phyloP scores from a whole-genome alignment of 2,329 filamentous ascomycete genomes.

The Botrytis porri region DNA sequence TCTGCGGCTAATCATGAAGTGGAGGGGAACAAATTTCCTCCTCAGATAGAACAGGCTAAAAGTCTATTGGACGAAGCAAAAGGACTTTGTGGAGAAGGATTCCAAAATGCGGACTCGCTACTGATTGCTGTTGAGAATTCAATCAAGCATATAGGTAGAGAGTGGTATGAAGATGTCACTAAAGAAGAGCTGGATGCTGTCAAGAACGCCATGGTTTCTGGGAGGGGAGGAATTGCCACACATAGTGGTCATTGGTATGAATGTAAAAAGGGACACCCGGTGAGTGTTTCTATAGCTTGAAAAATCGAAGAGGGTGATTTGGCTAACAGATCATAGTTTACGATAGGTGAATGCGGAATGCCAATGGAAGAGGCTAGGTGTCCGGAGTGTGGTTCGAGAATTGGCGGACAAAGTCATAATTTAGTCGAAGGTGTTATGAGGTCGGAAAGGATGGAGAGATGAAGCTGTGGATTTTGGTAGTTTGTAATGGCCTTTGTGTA shows the following conservation, averaged over 20 bases:
- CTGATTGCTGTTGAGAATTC: slow-evolving; percentile 34
- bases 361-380: slow-evolving; percentile 60
- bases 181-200: slow-evolving; percentile 45
- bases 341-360: slow-evolving; percentile 63
- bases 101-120: slow-evolving; percentile 36
- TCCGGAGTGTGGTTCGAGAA: slow-evolving; percentile 55
- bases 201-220: slow-evolving; percentile 47
- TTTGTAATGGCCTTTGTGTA: not conserved
- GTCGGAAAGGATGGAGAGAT: slow-evolving; percentile 48
- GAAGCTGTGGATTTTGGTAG: not conserved
- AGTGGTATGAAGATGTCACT: slow-evolving; percentile 44
- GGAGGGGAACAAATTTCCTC: not conserved
- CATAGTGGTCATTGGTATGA: slow-evolving; percentile 59
- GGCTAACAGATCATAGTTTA: slow-evolving; percentile 43
- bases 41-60: slow-evolving; percentile 13
- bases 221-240: slow-evolving; percentile 41
- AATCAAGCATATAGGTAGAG: slow-evolving; percentile 35
- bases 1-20: not conserved
- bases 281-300: slow-evolving; percentile 16
- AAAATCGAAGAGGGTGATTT: not conserved
- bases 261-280: slow-evolving; percentile 51
- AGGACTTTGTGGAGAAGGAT: slow-evolving; percentile 38
- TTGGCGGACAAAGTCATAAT: slow-evolving; percentile 55
- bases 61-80: slow-evolving; percentile 35
- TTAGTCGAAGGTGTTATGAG: slow-evolving; percentile 49